These are phyloP conservation scores for Theileria annulata DNA, from an alignment of 169 alveolate genomes.

Conservation along the genomic window DNA sequence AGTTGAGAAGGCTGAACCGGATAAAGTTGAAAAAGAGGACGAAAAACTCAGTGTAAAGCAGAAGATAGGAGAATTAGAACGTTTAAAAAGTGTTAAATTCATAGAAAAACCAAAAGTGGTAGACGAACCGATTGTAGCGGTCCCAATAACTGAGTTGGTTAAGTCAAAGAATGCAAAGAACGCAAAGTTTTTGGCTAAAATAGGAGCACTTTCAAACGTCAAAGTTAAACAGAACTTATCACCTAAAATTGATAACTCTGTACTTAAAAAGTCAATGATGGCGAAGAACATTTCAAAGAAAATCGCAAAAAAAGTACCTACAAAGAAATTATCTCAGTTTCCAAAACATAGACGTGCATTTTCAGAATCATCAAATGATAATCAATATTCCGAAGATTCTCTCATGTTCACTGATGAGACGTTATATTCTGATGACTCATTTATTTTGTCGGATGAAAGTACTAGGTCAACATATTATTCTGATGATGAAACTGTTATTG, in stretches of 20 bases:
- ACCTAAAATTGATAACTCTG: background rate
- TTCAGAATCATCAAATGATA: background rate
- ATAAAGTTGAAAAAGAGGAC: background rate
- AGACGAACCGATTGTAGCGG: constrained; percentile 14
- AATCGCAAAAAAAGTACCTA: constrained; percentile 9
- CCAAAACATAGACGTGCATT: constrained; percentile 1
- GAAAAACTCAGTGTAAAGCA: background rate
- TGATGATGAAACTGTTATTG: background rate
- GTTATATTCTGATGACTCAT: background rate
- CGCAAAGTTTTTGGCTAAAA: constrained; percentile 64
- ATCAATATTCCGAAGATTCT: background rate
- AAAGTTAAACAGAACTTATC: constrained; percentile 48
- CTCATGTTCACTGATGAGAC: background rate
- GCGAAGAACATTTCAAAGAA: constrained; percentile 9
- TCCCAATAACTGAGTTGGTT: constrained; percentile 42
- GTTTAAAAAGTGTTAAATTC: background rate
- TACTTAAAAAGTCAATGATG: constrained; percentile 9
- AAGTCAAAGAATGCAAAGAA: constrained; percentile 25
- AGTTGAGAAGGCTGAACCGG: background rate
- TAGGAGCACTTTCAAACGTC: constrained; percentile 46
- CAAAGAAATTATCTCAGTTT: background rate
- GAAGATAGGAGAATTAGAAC: constrained; percentile 1
- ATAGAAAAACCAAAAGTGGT: constrained; percentile 5
- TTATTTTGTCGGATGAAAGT: background rate
- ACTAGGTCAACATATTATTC: background rate